These are phyloP conservation scores for Termitomyces sp. DNA, from an alignment of 768 basidiomycete species.

Conservation along the genomic window DNA sequence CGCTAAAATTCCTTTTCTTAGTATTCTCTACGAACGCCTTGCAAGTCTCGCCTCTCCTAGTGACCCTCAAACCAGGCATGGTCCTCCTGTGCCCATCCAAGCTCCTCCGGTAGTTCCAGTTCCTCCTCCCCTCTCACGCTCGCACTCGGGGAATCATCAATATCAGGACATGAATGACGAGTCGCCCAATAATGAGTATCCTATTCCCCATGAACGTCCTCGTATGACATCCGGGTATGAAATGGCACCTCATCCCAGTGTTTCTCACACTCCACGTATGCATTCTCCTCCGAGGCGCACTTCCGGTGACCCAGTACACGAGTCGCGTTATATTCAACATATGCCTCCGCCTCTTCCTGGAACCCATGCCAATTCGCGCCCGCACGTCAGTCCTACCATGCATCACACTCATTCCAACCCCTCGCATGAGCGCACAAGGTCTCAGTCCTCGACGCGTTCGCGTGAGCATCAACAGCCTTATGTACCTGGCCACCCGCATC, in stretches of 20 bases:
- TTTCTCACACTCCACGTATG: slow-evolving; percentile 22
- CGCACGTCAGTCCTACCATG: slow-evolving; percentile 37
- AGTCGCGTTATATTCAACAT: slow-evolving; percentile 46
- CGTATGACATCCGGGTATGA: slow-evolving; percentile 41
- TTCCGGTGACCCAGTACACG: slow-evolving; percentile 35
- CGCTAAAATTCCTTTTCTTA: slow-evolving; percentile 16
- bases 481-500: slow-evolving; percentile 34
- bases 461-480: slow-evolving; percentile 43
- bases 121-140: slow-evolving; percentile 30
- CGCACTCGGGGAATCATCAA: slow-evolving; percentile 29
- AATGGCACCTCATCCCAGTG: slow-evolving; percentile 17
- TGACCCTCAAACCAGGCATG: slow-evolving; percentile 38
- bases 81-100: slow-evolving; percentile 26
- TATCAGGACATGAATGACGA: slow-evolving; percentile 35
- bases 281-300: slow-evolving; percentile 37
- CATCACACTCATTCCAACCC: slow-evolving; percentile 39
- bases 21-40: slow-evolving; percentile 78
- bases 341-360: slow-evolving; percentile 38
- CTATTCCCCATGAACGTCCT: slow-evolving; percentile 42
- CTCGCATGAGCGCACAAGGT: slow-evolving; percentile 43
- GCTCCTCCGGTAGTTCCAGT: slow-evolving; percentile 31
- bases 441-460: slow-evolving; percentile 49
- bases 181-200: slow-evolving; percentile 42
- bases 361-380: slow-evolving; percentile 28
- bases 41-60: slow-evolving; percentile 57